Base-by-base conservation (phyloP, 2,329 filamentous ascomycete genomes). In the Fonsecaea pugnacius region DNA sequence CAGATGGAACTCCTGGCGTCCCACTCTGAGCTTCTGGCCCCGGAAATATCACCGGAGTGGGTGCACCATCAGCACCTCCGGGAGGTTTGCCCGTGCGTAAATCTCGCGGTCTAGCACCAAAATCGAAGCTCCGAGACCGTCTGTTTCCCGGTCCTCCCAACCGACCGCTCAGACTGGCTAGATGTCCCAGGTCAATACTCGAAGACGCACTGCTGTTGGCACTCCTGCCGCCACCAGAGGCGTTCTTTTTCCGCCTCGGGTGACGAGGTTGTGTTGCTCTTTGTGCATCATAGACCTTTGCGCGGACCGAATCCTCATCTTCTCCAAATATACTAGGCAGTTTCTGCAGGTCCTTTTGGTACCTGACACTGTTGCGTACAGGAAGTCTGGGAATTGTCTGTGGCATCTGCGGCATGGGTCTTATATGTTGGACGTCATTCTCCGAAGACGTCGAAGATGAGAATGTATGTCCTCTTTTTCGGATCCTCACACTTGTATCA, bases 41-140 rank as follows among this genome's bases (percentile, higher is more conserved):
- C 55, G 84, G 89, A 36, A 91, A 92, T 38, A 97, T 84, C 32
- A 88, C 93, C 4, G 94, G 94, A 40, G 89, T 94, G 14, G 94
- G 93, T 30, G 92, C 93, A 35, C 40, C 90, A 74, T 95, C 90
- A 77, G 89, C 21, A 30, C 33, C 58, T 32, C 30, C 48, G 4
- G 32, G 24, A 1, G 55, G 35, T 36, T 67, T 67, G 16, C 33
- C 43, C 18, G 50, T 14, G 8, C 63, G 64, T 21, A 50, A 12
- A n/a, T 51, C 38, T 46, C 72, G 63, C 69, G 71, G 74, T 70
- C 76, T 75, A 33, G 77, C 72, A 40, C 76, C 77, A 59, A 77
- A 78, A 64, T 81, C 79, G 57, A 81, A 79, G 69, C 79, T 80
- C 24, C 76, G 74, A 2, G 79, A 81, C n/a, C 75, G 78, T 64